Evolutionary conservation across 1,139 yeast species (phyloP).

Genomic region (Lodderomyces orthopsilosis): DNA sequence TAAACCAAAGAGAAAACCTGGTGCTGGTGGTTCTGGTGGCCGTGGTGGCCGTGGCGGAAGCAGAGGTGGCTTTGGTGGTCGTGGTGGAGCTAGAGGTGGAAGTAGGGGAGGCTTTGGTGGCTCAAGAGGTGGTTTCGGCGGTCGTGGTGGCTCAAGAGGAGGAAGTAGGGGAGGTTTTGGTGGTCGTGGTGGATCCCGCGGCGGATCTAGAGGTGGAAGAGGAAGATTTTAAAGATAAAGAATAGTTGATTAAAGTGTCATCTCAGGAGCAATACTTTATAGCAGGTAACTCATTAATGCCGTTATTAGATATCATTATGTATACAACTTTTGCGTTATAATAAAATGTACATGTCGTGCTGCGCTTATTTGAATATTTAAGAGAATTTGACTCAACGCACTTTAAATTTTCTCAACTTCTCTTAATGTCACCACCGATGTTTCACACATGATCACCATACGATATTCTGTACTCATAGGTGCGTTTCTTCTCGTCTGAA

Average conservation of each 20-base stretch:
- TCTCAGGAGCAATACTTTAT: no score
- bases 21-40: constrained; percentile 32
- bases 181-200: constrained; percentile 46
- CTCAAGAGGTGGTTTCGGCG: constrained; percentile 35
- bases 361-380: neutral
- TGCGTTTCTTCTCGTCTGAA: neutral
- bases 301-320: no score
- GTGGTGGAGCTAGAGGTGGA: constrained; percentile 41
- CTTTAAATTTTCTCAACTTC: neutral
- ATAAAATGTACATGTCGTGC: no score
- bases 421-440: neutral
- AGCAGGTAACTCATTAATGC: no score
- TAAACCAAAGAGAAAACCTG: constrained; percentile 72
- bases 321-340: no score
- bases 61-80: constrained; percentile 33
- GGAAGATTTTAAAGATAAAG: constrained; percentile 16
- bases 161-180: constrained; percentile 21
- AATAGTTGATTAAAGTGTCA: no score
- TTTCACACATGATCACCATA: constrained; percentile 4
- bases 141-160: constrained; percentile 15
- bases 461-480: constrained; percentile 2
- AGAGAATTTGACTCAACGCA: neutral
- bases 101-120: constrained; percentile 43
- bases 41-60: constrained; percentile 37
- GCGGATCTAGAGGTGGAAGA: constrained; percentile 12